Evolutionary conservation across 177 flowering plant genomes (phyloP), one percentile per base, ranked within the genome.

Genomic region (Vitis hybrid): DNA sequence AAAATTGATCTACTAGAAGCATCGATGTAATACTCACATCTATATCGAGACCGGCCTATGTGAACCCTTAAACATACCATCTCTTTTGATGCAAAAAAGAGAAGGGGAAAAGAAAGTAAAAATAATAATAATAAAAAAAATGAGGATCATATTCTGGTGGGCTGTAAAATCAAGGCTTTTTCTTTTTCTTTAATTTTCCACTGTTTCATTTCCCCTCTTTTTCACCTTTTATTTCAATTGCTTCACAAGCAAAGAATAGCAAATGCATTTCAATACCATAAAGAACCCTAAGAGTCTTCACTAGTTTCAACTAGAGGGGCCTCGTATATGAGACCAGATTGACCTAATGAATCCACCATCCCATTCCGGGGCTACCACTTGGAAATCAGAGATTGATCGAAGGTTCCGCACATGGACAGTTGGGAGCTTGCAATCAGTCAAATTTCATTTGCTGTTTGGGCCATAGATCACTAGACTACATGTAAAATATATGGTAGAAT

Each of bases 81-180:
- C 12, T 11, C 52, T 63, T 63, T 17, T 17, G 1, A 5, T 13
- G 2, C 10, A 14, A 21, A 51, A n/a, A 58, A 3, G 48, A 64
- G 59, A 64, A 12, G 9, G 51, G 12, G 52, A 51, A 19, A 23
- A 21, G 51, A 30, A 26, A 39, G 9, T 1, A 30, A 21, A 56
- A 58, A 68, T 19, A 19, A 19, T 19, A 19, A 19, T 19, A 21
- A 6, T 3, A 0, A 56, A 71, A 51, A 71, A 34, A 23, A 45
- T 30, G 56, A 60, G 66, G 26, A 66, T 75, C 67, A 63, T 59
- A 63, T 54, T 66, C 74, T 55, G 79, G 82, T 79, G 64, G 69
- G 75, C 63, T 39, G 76, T 79, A 63, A 48, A 51, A 66, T 73
- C 81, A 78, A 11, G 0, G 56, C 70, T 30, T 69, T 75, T 70